Conservation (phyloP, 345 rosid genomes). For the Boechera retrofracta region DNA sequence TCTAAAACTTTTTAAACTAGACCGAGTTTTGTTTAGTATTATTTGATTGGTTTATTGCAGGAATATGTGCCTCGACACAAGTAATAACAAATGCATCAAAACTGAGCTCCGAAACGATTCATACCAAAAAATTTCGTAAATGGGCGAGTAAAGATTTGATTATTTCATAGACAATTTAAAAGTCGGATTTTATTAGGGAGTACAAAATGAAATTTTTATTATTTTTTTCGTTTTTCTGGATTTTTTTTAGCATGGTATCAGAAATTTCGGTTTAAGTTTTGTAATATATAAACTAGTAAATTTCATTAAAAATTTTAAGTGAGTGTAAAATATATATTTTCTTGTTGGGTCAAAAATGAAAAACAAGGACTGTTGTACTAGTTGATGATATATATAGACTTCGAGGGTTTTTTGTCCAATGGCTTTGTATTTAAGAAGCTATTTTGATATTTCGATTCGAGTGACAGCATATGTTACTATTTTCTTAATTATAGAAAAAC, state of each 20-base stretch:
- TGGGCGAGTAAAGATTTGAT: background rate
- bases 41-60: constrained; percentile 45
- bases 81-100: constrained; percentile 46
- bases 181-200: background rate
- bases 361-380: background rate
- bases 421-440: background rate
- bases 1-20: background rate
- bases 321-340: background rate
- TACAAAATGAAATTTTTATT: background rate
- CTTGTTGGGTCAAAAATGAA: no score
- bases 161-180: background rate
- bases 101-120: background rate
- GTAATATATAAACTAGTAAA: background rate
- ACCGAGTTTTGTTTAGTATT: background rate
- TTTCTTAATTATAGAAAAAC: no score
- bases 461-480: no score
- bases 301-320: background rate
- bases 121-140: background rate
- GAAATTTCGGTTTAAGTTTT: background rate
- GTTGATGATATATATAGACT: background rate
- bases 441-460: background rate
- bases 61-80: constrained; percentile 55
- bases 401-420: background rate
- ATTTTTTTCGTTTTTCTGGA: background rate
- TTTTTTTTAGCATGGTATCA: background rate